Conservation (phyloP, 805 yeast genomes). For the Spathaspora gorwiae region DNA sequence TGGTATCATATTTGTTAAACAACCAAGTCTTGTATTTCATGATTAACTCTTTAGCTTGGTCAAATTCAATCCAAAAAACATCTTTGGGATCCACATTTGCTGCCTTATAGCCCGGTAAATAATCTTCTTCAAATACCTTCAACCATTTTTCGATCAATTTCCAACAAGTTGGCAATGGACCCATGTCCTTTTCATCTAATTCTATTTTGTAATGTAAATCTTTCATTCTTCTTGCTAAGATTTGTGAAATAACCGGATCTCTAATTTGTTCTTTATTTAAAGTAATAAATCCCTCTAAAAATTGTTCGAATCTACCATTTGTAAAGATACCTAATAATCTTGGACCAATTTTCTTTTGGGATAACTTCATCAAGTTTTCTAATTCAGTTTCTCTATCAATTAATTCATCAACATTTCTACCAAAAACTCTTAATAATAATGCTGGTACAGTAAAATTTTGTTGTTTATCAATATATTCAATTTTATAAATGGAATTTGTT, state of each 20-base stretch:
- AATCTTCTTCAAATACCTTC: conserved; percentile 35
- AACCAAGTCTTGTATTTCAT: conserved; percentile 61
- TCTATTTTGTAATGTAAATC: conserved; percentile 82
- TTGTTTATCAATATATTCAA: conserved; percentile 48
- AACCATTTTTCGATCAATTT: conserved; percentile 69
- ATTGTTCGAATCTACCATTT: conserved; percentile 94
- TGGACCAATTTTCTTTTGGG: conserved; percentile 82
- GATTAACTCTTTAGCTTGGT: conserved; percentile 45
- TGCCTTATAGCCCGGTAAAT: conserved; percentile 35
- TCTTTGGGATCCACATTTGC: conserved; percentile 27
- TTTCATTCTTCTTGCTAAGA: conserved; percentile 94
- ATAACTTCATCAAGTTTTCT: conserved; percentile 64
- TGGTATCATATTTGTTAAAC: conserved; percentile 42
- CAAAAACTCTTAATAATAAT: conserved; percentile 77
- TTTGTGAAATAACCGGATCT: conserved; percentile 68
- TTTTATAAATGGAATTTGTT: conserved; percentile 82
- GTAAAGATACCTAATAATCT: conserved; percentile 80
- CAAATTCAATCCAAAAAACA: conserved; percentile 45
- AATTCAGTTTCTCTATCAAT: conserved; percentile 85
- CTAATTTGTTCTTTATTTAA: conserved; percentile 70
- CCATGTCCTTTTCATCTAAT: conserved; percentile 49
- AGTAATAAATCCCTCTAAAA: conserved; percentile 75
- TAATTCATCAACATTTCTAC: conserved; percentile 78
- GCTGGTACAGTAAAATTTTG: conserved; percentile 45
- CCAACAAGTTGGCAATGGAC: conserved; percentile 67